Base-by-base conservation (phyloP, 768 basidiomycete species). In the Phylloporus rhodoxanthus region DNA sequence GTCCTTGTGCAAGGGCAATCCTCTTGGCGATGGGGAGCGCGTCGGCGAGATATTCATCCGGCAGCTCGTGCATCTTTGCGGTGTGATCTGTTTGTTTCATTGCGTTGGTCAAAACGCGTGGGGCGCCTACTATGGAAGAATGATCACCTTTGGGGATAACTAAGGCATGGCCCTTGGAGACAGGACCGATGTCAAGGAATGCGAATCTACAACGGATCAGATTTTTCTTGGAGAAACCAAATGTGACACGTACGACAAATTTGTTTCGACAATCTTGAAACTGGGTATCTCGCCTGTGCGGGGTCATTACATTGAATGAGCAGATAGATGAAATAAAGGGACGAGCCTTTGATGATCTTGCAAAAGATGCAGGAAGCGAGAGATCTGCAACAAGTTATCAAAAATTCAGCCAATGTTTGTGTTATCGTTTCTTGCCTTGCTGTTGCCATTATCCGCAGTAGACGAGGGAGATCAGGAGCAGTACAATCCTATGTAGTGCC, bases 151-250 rank as follows among this genome's bases (percentile, higher is more conserved):
- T 99, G 3, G 95, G 95, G 54, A 99, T 90, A 46, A 98, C 73
- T 30, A 98, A 78, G 11, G 90, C 81, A 69, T 99, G 92, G 4
- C 95, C 95, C 60, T 79, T 83, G n/a, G 91, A 76, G 20, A 97
- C 70, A 8, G 95, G 94, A 1, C 84, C 84, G 54, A 99, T 89
- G 58, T 97, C 96, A 56, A 99, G 80, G 73, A 99, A 97, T 0
- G 95, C 82, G 63, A 73, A 86, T 13, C 88, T 91, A 39, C 14
- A 13, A 32, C 15, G 25, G 0, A 11, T 32, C 29, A 19, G 25
- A 0, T 13, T 21, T 17, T 8, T 6, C 9, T 32, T 15, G 10
- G 32, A 30, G 13, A 20, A 39, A 2, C 2, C 34, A 37, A 37
- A 2, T 14, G 8, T 14, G 39, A 23, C 13, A 79, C 81, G 57